phyloP scores from a whole-genome alignment of 2,329 filamentous ascomycete species.

The Zalaria sp. region DNA sequence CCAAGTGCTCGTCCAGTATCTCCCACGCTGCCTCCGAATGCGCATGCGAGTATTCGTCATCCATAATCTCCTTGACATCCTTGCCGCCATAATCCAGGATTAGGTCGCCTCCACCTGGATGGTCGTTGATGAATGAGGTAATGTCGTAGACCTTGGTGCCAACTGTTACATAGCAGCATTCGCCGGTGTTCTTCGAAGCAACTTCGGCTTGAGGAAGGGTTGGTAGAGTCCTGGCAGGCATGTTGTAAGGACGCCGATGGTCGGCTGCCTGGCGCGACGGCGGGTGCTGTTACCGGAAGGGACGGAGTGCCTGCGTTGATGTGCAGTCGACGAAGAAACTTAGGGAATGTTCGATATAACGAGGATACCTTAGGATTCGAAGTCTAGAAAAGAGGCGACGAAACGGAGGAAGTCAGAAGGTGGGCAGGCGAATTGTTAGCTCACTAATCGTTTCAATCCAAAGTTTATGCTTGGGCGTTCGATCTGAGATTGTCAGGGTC shows the following conservation, averaged over 20 bases:
- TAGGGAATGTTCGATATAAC: no score
- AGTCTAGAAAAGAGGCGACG: no score
- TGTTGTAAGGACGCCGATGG: slow-evolving; percentile 20
- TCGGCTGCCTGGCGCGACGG: no score
- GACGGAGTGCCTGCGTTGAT: no score
- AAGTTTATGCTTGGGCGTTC: no score
- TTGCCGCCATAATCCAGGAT: slow-evolving; percentile 83
- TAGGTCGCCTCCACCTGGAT: slow-evolving; percentile 80
- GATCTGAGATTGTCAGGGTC: no score
- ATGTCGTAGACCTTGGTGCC: slow-evolving; percentile 89
- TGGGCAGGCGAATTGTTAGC: no score
- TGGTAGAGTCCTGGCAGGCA: slow-evolving; percentile 72
- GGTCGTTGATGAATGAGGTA: slow-evolving; percentile 76
- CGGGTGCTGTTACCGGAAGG: no score
- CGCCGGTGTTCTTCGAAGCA: slow-evolving; percentile 59
- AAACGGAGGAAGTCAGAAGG: no score
- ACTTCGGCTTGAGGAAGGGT: slow-evolving; percentile 73
- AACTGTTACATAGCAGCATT: slow-evolving; percentile 88
- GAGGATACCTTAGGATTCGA: no score
- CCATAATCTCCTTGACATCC: slow-evolving; percentile 70
- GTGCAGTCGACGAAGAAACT: no score
- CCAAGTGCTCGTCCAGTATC: slow-evolving; percentile 71
- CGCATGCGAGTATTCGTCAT: slow-evolving; percentile 66
- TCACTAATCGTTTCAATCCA: no score
- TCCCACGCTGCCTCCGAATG: slow-evolving; percentile 95